These are phyloP conservation scores for Macadamia tetraphylla DNA, from an alignment of 164 flowering plant genomes.

Conservation along the genomic window DNA sequence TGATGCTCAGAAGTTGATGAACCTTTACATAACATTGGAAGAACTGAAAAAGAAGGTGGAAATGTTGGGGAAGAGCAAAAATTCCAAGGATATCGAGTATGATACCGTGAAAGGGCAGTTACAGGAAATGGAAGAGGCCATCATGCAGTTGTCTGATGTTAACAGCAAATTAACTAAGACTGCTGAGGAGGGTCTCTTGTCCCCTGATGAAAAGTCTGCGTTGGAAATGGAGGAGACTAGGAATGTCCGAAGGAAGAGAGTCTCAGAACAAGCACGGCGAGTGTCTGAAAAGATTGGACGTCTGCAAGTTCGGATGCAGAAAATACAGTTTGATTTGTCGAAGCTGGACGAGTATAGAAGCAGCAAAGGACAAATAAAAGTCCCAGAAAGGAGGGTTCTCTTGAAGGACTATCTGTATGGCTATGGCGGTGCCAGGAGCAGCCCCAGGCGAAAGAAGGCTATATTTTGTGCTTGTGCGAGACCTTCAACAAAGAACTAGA, in stretches of 20 bases:
- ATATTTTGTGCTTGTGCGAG: conserved; percentile 56
- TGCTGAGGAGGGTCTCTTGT: conserved; percentile 29
- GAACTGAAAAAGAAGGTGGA: conserved; percentile 68
- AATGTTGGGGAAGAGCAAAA: conserved; percentile 39
- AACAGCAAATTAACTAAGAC: conserved; percentile 48
- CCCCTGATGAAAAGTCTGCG: conserved; percentile 20
- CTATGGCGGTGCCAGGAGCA: conserved; percentile 30
- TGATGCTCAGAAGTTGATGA: conserved; percentile 64
- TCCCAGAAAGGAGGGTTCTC: conserved; percentile 31
- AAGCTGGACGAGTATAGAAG: conserved; percentile 55
- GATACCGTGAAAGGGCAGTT: conserved; percentile 59
- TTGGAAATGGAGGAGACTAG: conserved; percentile 28
- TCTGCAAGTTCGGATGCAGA: conserved; percentile 76
- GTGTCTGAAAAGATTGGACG: conserved; percentile 79
- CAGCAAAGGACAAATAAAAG: conserved; percentile 28
- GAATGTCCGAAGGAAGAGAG: conserved; percentile 25
- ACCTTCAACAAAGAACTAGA: conserved; percentile 32
- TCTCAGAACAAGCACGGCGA: conserved; percentile 52
- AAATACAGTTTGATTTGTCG: conserved; percentile 50
- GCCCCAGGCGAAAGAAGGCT: conserved; percentile 38
- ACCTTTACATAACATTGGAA: conserved; percentile 67
- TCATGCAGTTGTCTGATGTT: conserved; percentile 46
- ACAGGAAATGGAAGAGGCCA: conserved; percentile 53
- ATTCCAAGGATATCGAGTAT: conserved; percentile 49
- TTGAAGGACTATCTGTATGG: conserved; percentile 59